phyloP scores from a whole-genome alignment of 495 filamentous ascomycete species.

The Aspergillus conjunctus region DNA sequence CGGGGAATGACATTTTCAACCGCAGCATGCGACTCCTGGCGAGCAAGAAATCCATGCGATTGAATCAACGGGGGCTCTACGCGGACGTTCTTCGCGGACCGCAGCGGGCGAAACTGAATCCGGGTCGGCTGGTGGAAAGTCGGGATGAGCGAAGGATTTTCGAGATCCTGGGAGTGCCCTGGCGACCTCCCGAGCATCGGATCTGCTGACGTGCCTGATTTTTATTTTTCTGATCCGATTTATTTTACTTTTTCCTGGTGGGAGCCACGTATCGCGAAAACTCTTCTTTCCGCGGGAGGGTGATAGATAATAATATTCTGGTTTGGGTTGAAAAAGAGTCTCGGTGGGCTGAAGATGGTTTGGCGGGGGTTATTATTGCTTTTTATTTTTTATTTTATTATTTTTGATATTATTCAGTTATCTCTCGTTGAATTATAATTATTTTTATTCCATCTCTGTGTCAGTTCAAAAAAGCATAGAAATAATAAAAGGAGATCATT shows the following conservation, averaged over 20 bases:
- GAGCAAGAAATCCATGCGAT: conserved; percentile 77
- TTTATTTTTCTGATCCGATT: conserved; percentile 9
- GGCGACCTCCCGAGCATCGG: conserved; percentile 79
- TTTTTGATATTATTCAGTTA: background rate
- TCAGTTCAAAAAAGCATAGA: background rate
- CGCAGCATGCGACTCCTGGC: conserved; percentile 82
- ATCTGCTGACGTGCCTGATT: conserved; percentile 59
- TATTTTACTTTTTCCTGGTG: conserved; percentile 7
- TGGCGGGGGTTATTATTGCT: conserved; percentile 10
- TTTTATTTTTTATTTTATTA: background rate
- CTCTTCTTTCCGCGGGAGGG: background rate
- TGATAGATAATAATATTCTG: conserved; percentile 26
- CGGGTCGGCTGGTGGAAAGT: conserved; percentile 74
- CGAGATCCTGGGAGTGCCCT: conserved; percentile 81
- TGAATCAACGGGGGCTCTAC: conserved; percentile 86
- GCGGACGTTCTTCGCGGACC: conserved; percentile 68
- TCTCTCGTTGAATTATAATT: background rate
- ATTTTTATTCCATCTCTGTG: background rate
- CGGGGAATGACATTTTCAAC: conserved; percentile 96
- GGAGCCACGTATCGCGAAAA: conserved; percentile 14
- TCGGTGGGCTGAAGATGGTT: conserved; percentile 10
- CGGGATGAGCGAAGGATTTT: conserved; percentile 83
- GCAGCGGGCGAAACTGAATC: conserved; percentile 63
- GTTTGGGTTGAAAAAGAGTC: conserved; percentile 1
- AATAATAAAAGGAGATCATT: too few relatives aligned